Conservation (phyloP, 2,329 filamentous ascomycete genomes). For the Colletotrichum sp. region DNA sequence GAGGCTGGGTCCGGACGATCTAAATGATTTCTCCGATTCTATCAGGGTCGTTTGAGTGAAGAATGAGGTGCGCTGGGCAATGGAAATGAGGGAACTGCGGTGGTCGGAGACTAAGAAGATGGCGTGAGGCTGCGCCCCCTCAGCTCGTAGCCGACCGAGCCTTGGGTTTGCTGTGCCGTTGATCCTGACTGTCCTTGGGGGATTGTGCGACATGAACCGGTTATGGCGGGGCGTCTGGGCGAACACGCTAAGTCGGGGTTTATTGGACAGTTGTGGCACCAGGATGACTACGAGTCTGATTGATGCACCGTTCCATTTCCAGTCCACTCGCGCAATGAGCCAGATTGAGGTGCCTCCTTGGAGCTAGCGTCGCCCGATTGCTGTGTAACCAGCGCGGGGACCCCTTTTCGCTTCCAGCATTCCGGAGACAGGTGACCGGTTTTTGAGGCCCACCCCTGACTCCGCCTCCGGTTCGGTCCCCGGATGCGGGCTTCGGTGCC, state of each 20-base stretch:
- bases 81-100: neutral
- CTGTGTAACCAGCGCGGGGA: neutral
- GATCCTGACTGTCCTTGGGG: neutral
- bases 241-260: neutral
- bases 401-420: neutral
- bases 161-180: neutral
- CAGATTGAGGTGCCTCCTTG: neutral
- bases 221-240: neutral
- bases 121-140: neutral
- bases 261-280: neutral
- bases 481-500: neutral
- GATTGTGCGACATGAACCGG: neutral
- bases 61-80: neutral
- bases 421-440: neutral
- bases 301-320: neutral
- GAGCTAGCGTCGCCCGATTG: neutral
- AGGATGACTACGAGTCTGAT: neutral
- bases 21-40: neutral
- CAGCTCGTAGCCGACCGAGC: neutral
- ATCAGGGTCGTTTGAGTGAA: neutral
- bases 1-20: neutral
- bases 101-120: neutral
- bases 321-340: neutral
- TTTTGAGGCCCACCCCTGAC: neutral
- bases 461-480: neutral